Evolutionary conservation across 306 rosid species (phyloP).

Genomic region (Vigna unguiculata): DNA sequence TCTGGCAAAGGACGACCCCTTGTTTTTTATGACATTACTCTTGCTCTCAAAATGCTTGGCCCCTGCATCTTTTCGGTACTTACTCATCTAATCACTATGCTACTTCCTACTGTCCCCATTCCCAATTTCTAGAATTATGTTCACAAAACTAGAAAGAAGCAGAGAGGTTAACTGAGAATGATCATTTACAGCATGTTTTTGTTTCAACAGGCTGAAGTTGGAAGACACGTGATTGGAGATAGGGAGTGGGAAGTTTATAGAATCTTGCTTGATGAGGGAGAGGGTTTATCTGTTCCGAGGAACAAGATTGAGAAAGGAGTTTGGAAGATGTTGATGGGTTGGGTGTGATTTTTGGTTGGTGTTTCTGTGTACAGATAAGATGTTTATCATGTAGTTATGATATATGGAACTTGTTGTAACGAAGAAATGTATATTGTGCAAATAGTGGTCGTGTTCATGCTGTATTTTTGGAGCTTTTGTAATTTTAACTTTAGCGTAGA

Average conservation of each 20-base stretch:
- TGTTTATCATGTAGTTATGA: conserved; percentile 22
- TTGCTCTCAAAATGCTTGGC: conserved; percentile 78
- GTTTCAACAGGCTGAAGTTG: conserved; percentile 80
- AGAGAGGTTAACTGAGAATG: conserved; percentile 2
- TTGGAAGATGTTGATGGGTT: conserved; percentile 97
- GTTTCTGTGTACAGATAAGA: conserved; percentile 45
- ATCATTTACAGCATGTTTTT: background rate
- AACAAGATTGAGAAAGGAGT: conserved; percentile 73
- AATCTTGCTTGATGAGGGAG: conserved; percentile 91
- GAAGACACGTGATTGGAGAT: conserved; percentile 76
- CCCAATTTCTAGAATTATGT: conserved; percentile 6
- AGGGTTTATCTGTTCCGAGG: conserved; percentile 56
- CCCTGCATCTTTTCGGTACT: conserved; percentile 86
- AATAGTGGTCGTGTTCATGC: conserved; percentile 25
- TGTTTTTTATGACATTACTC: conserved; percentile 91
- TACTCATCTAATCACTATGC: conserved; percentile 37
- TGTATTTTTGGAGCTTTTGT: conserved; percentile 22
- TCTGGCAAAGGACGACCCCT: conserved; percentile 96
- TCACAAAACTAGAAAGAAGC: background rate
- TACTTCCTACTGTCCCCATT: conserved; percentile 15
- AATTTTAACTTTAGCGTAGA: conserved; percentile 44
- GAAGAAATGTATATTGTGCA: conserved; percentile 27
- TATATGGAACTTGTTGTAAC: conserved; percentile 32
- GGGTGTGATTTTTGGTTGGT: conserved; percentile 62
- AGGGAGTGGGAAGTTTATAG: conserved; percentile 95